Evolutionary conservation across 768 basidiomycete species (phyloP).

Genomic region (Mrakia frigida): DNA sequence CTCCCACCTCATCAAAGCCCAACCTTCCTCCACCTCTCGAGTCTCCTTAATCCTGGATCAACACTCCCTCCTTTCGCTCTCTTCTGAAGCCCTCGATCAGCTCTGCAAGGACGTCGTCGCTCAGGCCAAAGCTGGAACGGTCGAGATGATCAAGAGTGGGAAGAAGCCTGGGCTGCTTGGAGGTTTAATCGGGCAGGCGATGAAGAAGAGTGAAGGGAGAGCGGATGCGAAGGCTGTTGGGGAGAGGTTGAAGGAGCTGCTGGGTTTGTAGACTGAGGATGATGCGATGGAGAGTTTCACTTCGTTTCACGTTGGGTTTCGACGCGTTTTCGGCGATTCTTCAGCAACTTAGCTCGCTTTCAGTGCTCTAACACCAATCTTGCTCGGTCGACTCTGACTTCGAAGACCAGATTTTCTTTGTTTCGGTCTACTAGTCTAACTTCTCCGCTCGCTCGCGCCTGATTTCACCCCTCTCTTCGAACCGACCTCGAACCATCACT

Average conservation of each 20-base stretch:
- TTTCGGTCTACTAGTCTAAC: too few species aligned
- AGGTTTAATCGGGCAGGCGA: slow-evolving; percentile 69
- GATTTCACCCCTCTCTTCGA: too few species aligned
- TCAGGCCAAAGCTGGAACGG: slow-evolving; percentile 57
- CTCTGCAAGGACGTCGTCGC: slow-evolving; percentile 64
- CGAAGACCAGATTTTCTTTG: too few species aligned
- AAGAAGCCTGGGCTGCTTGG: background rate
- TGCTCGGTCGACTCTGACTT: too few species aligned
- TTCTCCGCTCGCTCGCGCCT: too few species aligned
- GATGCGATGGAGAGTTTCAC: background rate
- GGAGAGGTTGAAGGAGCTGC: slow-evolving; percentile 47
- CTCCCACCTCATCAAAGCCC: slow-evolving; percentile 59
- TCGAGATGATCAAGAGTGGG: slow-evolving; percentile 61
- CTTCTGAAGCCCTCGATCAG: slow-evolving; percentile 48
- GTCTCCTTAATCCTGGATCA: slow-evolving; percentile 20
- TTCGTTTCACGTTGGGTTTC: too few species aligned
- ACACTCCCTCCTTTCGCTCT: slow-evolving; percentile 18
- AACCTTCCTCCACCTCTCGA: slow-evolving; percentile 8
- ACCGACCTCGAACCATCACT: too few species aligned
- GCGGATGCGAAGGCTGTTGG: slow-evolving; percentile 65
- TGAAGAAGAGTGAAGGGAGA: slow-evolving; percentile 71
- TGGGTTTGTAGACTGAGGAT: background rate
- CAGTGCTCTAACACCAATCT: too few species aligned
- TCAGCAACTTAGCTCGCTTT: too few species aligned
- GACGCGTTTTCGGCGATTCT: too few species aligned